Percentiles rank a stretch among this genome's conserved stretches.
phyloP scores from a whole-genome alignment of 768 basidiomycete species.

The Leucogyrophana mollusca region DNA sequence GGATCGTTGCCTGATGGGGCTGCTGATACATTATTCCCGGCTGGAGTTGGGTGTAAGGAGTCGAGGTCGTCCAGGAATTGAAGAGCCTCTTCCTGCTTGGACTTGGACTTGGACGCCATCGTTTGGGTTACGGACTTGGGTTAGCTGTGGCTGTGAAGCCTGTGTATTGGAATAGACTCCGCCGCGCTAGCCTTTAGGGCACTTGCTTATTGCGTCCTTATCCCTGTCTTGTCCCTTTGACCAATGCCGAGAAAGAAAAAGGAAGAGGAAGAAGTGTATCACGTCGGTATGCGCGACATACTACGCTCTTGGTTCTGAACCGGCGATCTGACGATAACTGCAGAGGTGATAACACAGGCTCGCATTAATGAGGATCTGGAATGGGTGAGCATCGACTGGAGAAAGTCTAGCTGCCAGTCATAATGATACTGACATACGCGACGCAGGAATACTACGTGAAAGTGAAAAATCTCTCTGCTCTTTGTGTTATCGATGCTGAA shows the following conservation, averaged over 20 bases:
- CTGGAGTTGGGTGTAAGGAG: conserved; percentile 53
- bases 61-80: conserved; percentile 95
- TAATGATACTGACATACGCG: not conserved
- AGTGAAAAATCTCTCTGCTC: conserved; percentile 33
- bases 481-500: no score
- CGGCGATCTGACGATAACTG: not conserved
- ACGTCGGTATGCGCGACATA: conserved; percentile 41
- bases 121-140: not conserved
- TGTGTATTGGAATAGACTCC: no score
- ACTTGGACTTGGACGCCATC: conserved; percentile 55
- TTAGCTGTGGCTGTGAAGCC: not conserved
- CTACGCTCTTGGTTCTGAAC: not conserved
- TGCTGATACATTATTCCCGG: conserved; percentile 14
- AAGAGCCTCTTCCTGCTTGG: conserved; percentile 85
- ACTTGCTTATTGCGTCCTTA: not conserved
- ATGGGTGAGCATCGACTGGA: conserved; percentile 46
- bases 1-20: conserved; percentile 47
- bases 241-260: conserved; percentile 26
- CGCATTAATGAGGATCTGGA: conserved; percentile 46
- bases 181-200: no score
- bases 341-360: conserved; percentile 64
- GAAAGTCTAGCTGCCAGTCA: no score
- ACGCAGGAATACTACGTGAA: conserved; percentile 67
- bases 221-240: not conserved
- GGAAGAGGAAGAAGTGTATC: conserved; percentile 36